A percentile compares a stretch with the other conserved stretches of the same genome.
These are phyloP conservation scores for Pleurotus tuber-regium DNA, from an alignment of 768 basidiomycete genomes.

Conservation along the genomic window DNA sequence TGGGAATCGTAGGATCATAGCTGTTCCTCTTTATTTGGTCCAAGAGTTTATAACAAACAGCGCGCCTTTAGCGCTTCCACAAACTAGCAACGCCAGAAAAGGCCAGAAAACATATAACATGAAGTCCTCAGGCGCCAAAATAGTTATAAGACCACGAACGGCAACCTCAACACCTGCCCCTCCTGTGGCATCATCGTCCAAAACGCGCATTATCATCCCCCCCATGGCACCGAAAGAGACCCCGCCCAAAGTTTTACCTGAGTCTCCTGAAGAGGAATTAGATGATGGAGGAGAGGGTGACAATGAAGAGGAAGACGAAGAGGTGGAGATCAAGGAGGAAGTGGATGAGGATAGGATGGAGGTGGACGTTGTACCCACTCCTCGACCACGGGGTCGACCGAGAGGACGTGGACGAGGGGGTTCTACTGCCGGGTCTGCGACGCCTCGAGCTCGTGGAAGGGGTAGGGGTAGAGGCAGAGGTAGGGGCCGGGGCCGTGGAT, in stretches of 20 bases:
- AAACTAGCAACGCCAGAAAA: too few species aligned
- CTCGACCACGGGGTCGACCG: constrained; percentile 37
- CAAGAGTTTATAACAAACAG: too few species aligned
- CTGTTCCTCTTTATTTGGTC: too few species aligned
- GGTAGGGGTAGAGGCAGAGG: constrained; percentile 32
- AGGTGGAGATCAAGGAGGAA: constrained; percentile 29
- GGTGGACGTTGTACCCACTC: constrained; percentile 19
- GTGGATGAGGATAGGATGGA: constrained; percentile 20
- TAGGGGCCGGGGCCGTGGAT: constrained; percentile 28
- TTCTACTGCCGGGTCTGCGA: constrained; percentile 24
- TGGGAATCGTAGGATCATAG: too few species aligned
- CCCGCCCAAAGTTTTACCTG: constrained; percentile 14
- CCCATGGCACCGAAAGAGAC: constrained; percentile 19
- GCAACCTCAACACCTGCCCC: too few species aligned
- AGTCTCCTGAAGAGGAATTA: constrained; percentile 25
- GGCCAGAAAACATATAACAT: too few species aligned
- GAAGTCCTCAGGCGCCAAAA: too few species aligned
- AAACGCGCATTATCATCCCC: constrained; percentile 18
- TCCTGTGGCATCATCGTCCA: constrained; percentile 19
- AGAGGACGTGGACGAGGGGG: constrained; percentile 35
- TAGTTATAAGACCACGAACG: too few species aligned
- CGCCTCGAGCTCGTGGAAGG: constrained; percentile 36
- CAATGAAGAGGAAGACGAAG: constrained; percentile 26
- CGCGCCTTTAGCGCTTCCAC: too few species aligned
- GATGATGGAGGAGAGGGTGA: constrained; percentile 33